phyloP scores from a whole-genome alignment of 768 basidiomycete genomes.

The Jaapia argillacea region DNA sequence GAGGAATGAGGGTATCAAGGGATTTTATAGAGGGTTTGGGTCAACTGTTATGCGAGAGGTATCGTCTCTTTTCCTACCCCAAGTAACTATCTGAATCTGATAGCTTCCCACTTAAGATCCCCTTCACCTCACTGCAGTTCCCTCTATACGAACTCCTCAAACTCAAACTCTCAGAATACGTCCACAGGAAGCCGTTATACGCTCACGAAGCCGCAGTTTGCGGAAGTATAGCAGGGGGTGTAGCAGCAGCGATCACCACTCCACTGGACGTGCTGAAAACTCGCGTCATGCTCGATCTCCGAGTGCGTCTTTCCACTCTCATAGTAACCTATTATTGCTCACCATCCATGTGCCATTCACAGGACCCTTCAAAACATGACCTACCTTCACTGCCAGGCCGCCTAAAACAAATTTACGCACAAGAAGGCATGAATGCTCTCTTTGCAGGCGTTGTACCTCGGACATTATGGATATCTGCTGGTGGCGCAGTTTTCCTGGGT shows the following conservation, averaged over 20 bases:
- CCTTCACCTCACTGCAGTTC: conserved; percentile 94
- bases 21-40: conserved; percentile 85
- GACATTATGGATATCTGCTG: conserved; percentile 93
- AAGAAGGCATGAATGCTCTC: conserved; percentile 66
- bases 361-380: conserved; percentile 41
- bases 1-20: conserved; percentile 52
- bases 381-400: conserved; percentile 48
- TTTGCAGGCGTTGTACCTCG: conserved; percentile 86
- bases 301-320: conserved; percentile 34
- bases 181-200: conserved; percentile 47
- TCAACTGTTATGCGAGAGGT: conserved; percentile 70
- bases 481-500: conserved; percentile 96
- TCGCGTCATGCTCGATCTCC: conserved; percentile 88
- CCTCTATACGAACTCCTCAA: conserved; percentile 92
- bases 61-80: background rate
- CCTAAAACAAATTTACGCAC: conserved; percentile 52
- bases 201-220: conserved; percentile 79
- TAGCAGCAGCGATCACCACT: conserved; percentile 85
- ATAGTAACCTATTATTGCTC: background rate
- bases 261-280: conserved; percentile 97
- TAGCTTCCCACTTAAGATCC: too few species aligned
- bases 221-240: conserved; percentile 83
- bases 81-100: background rate
- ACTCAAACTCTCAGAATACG: conserved; percentile 40
- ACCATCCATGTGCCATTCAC: background rate